These are phyloP conservation scores for Pyrenochaeta sp. DNA, from an alignment of 2,329 filamentous ascomycete species.

Conservation along the genomic window DNA sequence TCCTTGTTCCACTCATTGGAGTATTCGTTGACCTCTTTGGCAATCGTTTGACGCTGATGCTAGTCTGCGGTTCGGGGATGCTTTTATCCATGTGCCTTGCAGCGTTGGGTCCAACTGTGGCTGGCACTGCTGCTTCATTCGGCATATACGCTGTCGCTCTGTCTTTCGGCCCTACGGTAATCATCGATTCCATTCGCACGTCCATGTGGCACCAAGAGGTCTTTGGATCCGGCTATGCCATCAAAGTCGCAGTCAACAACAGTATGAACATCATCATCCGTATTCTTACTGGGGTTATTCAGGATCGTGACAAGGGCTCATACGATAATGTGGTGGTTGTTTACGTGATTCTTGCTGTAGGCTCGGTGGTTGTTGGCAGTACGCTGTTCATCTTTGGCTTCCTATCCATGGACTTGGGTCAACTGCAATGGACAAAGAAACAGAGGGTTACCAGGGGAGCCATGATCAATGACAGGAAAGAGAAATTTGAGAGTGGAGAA, in stretches of 20 bases:
- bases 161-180: slow-evolving; percentile 64
- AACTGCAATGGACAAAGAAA: slow-evolving; percentile 67
- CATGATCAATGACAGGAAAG: slow-evolving; percentile 54
- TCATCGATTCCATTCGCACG: slow-evolving; percentile 69
- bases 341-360: slow-evolving; percentile 63
- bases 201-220: slow-evolving; percentile 67
- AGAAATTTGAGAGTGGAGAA: slow-evolving; percentile 47
- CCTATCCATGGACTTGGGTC: slow-evolving; percentile 54
- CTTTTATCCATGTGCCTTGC: slow-evolving; percentile 63
- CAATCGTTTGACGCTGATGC: slow-evolving; percentile 59
- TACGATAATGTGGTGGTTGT: slow-evolving; percentile 65
- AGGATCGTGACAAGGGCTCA: slow-evolving; percentile 65
- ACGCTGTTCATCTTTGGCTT: slow-evolving; percentile 53
- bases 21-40: slow-evolving; percentile 66
- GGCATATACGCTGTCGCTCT: slow-evolving; percentile 67
- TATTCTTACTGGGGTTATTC: slow-evolving; percentile 65
- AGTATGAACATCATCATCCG: slow-evolving; percentile 69
- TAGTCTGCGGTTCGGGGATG: slow-evolving; percentile 60
- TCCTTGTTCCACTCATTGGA: slow-evolving; percentile 65
- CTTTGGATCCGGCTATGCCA: slow-evolving; percentile 67
- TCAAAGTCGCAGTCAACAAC: slow-evolving; percentile 71
- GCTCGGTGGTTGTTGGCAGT: slow-evolving; percentile 57
- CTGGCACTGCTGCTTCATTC: slow-evolving; percentile 67
- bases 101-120: slow-evolving; percentile 59
- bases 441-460: slow-evolving; percentile 58